Evolutionary conservation across 208 protist species (phyloP).

Genomic region (Wallacemonas sp.): DNA sequence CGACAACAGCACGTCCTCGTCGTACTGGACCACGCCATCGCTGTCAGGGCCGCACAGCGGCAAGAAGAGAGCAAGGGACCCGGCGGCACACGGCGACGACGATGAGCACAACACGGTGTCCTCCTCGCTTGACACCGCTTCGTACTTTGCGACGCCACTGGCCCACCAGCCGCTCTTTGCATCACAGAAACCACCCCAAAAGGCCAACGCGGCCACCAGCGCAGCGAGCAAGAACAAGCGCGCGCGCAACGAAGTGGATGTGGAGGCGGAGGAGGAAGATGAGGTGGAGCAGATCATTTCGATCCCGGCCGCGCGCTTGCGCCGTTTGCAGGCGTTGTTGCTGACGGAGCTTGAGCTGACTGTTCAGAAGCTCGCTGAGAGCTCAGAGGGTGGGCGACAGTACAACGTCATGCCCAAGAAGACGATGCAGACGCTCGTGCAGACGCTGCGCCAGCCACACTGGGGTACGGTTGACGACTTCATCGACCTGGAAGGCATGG

Average conservation of each 20-base stretch:
- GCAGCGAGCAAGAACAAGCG: background rate
- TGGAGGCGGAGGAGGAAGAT: background rate
- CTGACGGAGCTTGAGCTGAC: conserved; percentile 66
- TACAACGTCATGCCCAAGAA: conserved; percentile 89
- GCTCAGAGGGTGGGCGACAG: conserved; percentile 66
- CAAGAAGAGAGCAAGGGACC: background rate
- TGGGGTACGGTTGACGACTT: conserved; percentile 78
- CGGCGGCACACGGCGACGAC: background rate
- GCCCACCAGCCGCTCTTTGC: conserved; percentile 4
- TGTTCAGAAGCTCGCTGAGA: conserved; percentile 73
- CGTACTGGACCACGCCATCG: conserved; percentile 17
- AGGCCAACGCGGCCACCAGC: background rate
- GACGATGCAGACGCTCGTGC: conserved; percentile 72
- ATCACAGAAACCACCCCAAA: background rate
- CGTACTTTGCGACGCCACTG: conserved; percentile 14
- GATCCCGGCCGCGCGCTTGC: conserved; percentile 48
- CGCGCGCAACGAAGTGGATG: background rate
- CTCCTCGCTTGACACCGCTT: conserved; percentile 12
- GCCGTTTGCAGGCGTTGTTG: conserved; percentile 50
- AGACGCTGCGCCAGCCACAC: conserved; percentile 52
- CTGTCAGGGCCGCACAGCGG: background rate
- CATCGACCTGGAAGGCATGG: conserved; percentile 81
- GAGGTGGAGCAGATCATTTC: conserved; percentile 10
- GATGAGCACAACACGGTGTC: background rate
- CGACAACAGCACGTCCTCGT: conserved; percentile 22